Evolutionary conservation across 257 asterid species (phyloP).

Genomic region (Ligustrum vulgare): DNA sequence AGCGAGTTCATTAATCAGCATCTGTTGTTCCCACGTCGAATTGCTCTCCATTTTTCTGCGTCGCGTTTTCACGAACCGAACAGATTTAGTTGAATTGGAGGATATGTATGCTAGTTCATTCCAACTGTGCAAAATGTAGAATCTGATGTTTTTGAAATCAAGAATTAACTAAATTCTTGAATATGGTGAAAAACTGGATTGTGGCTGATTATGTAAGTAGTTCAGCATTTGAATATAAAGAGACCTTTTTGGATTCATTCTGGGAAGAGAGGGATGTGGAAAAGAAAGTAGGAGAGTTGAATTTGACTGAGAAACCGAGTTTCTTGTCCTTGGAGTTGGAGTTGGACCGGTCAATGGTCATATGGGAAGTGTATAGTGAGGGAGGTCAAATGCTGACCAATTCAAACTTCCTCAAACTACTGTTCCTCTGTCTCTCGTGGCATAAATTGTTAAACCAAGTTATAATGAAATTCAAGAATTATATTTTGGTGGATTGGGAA

Average conservation of each 20-base stretch:
- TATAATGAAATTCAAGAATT: no score
- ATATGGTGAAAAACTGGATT: slow-evolving; percentile 12
- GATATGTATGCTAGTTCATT: background rate
- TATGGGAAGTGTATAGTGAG: slow-evolving; percentile 25
- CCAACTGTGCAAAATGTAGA: background rate
- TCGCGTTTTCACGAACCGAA: background rate
- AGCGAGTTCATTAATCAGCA: slow-evolving; percentile 59
- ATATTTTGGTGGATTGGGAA: no score
- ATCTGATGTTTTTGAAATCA: background rate
- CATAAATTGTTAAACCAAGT: background rate
- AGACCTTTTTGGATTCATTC: slow-evolving; percentile 22
- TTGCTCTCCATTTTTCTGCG: slow-evolving; percentile 47
- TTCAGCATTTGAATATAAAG: slow-evolving; percentile 41
- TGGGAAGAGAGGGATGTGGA: slow-evolving; percentile 36
- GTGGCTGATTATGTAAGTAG: slow-evolving; percentile 27
- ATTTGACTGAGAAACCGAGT: slow-evolving; percentile 80
- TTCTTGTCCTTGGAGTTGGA: slow-evolving; percentile 32
- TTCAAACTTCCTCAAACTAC: slow-evolving; percentile 29
- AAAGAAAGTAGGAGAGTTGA: slow-evolving; percentile 41
- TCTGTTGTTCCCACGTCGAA: slow-evolving; percentile 41
- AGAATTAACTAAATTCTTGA: slow-evolving; percentile 21
- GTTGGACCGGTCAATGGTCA: slow-evolving; percentile 57
- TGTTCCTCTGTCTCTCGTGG: background rate
- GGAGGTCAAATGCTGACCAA: slow-evolving; percentile 43
- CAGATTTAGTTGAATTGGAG: background rate